phyloP scores from a whole-genome alignment of 805 yeast genomes.

The Spencermartinsiella europaea region DNA sequence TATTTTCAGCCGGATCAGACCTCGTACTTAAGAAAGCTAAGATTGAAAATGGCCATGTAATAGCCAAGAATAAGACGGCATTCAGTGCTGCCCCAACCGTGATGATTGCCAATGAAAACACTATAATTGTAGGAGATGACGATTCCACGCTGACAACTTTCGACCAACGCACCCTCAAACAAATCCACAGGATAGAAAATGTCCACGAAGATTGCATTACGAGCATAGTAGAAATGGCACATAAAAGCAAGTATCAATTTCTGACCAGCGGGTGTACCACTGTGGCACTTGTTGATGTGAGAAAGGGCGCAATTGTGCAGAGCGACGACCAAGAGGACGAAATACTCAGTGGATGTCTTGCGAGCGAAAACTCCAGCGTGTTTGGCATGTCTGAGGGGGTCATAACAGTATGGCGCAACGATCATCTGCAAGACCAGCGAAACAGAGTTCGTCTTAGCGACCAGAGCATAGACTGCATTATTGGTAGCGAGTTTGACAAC shows the following conservation, averaged over 20 bases:
- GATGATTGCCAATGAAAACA: slow-evolving; percentile 29
- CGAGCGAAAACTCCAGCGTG: slow-evolving; percentile 56
- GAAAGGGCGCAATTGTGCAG: slow-evolving; percentile 59
- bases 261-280: slow-evolving; percentile 80
- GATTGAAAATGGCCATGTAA: slow-evolving; percentile 69
- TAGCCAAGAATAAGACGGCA: slow-evolving; percentile 42
- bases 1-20: slow-evolving; percentile 77
- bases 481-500: slow-evolving; percentile 21
- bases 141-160: slow-evolving; percentile 60
- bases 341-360: slow-evolving; percentile 64
- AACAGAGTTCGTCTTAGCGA: slow-evolving; percentile 60
- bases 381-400: slow-evolving; percentile 93
- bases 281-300: slow-evolving; percentile 67
- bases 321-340: slow-evolving; percentile 95
- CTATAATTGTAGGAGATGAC: slow-evolving; percentile 51
- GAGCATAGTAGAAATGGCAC: slow-evolving; percentile 63
- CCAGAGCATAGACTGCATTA: slow-evolving; percentile 22
- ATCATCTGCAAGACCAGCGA: slow-evolving; percentile 62
- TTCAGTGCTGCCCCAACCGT: slow-evolving; percentile 26
- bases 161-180: slow-evolving; percentile 49
- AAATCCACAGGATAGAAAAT: slow-evolving; percentile 43
- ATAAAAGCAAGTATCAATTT: slow-evolving; percentile 70
- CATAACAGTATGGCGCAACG: slow-evolving; percentile 79
- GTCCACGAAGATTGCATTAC: slow-evolving; percentile 69
- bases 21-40: slow-evolving; percentile 69